Conservation (phyloP, 2,329 filamentous ascomycete species). For the Aureobasidium namibiae region DNA sequence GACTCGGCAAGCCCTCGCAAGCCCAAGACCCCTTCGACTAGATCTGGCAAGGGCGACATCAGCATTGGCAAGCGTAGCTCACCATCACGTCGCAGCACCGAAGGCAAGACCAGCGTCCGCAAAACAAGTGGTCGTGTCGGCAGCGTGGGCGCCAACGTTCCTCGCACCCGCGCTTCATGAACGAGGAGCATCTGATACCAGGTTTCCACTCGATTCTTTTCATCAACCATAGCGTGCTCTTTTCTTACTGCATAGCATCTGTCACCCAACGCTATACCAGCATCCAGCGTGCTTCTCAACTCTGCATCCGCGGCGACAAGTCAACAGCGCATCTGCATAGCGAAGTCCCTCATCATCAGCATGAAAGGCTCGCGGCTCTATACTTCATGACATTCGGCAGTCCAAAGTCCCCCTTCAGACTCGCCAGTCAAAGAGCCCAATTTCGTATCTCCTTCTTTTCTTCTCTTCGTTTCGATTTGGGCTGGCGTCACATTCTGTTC, state of each 20-base stretch:
- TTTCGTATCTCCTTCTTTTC: slow-evolving; percentile 4
- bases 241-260: slow-evolving; percentile 2
- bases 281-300: slow-evolving; percentile 2
- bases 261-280: not conserved
- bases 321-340: slow-evolving; percentile 1
- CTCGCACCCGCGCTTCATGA: slow-evolving; percentile 8
- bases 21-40: slow-evolving; percentile 38
- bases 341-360: not conserved
- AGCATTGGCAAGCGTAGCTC: slow-evolving; percentile 39
- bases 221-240: slow-evolving; percentile 3
- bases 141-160: slow-evolving; percentile 10
- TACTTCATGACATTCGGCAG: not conserved
- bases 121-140: slow-evolving; percentile 45
- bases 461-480: not conserved
- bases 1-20: slow-evolving; percentile 23
- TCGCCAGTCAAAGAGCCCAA: not conserved
- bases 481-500: not conserved
- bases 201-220: not conserved
- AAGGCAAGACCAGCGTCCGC: slow-evolving; percentile 40
- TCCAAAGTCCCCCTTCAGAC: not conserved
- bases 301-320: not conserved
- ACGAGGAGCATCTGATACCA: not conserved
- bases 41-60: slow-evolving; percentile 36
- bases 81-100: slow-evolving; percentile 37
- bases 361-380: not conserved